Conservation (phyloP, 108 stramenopile species). For the Craspedostauros australis region DNA sequence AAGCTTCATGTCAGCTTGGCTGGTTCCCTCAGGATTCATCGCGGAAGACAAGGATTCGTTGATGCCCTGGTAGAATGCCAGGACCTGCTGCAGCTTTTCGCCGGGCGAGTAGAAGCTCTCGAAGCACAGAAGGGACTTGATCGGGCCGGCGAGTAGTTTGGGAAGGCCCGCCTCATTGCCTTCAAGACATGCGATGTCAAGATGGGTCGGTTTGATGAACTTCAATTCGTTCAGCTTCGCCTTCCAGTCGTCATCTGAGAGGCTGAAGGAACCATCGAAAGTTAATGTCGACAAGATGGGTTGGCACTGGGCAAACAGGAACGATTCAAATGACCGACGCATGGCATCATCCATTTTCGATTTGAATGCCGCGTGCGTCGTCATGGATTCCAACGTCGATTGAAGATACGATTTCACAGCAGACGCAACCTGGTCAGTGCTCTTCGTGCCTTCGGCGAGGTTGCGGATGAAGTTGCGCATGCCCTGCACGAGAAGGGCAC, state of each 20-base stretch:
- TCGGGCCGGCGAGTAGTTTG: slow-evolving; percentile 31
- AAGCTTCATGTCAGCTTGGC: slow-evolving; percentile 10
- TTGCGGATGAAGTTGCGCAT: slow-evolving; percentile 37
- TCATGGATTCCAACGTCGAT: slow-evolving; percentile 1
- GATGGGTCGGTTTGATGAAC: slow-evolving; percentile 65
- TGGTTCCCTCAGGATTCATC: slow-evolving; percentile 23
- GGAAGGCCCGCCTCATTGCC: slow-evolving; percentile 17
- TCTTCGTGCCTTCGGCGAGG: slow-evolving; percentile 6
- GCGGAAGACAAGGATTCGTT: slow-evolving; percentile 51
- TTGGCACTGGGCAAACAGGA: slow-evolving; percentile 39
- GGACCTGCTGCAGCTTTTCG: slow-evolving; percentile 56
- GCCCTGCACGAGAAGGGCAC: slow-evolving; percentile 38
- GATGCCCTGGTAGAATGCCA: slow-evolving; percentile 55
- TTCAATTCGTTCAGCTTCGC: too few relatives aligned
- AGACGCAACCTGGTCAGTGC: slow-evolving; percentile 6
- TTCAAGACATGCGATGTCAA: slow-evolving; percentile 66
- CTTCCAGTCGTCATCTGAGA: too few relatives aligned
- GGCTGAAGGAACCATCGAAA: too few relatives aligned
- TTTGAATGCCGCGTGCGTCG: too few relatives aligned
- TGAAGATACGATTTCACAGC: slow-evolving; percentile 20
- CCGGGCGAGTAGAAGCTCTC: slow-evolving; percentile 58
- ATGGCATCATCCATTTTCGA: background rate
- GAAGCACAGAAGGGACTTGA: slow-evolving; percentile 43
- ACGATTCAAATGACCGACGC: slow-evolving; percentile 42
- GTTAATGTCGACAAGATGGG: background rate